Conservation (phyloP, 176 grass and related monocot species). For the Carex littledalei region DNA sequence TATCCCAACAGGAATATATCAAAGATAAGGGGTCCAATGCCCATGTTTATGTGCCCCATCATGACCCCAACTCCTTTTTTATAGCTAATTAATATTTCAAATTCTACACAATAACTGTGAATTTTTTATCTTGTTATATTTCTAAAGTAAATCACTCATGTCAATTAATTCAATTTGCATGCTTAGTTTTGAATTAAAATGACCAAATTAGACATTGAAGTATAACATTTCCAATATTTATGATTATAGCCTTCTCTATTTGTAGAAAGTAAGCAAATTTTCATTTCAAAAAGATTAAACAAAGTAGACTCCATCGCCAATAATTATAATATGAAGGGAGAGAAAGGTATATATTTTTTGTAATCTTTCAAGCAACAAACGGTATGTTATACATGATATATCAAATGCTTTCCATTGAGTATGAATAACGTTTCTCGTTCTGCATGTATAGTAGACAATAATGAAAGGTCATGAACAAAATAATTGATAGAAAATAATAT, state of each 20-base stretch:
- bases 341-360: background rate
- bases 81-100: background rate
- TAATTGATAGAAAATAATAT: conserved; percentile 10
- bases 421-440: background rate
- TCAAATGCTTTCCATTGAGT: background rate
- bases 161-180: background rate
- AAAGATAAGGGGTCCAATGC: background rate
- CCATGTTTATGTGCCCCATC: background rate
- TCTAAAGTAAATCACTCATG: background rate
- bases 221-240: too few species aligned
- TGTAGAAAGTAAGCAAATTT: too few species aligned
- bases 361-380: conserved; percentile 1
- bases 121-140: background rate
- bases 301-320: background rate
- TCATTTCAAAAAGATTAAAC: background rate
- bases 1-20: background rate
- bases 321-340: background rate
- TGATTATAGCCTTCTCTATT: too few species aligned
- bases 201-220: too few species aligned
- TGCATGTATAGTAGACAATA: background rate
- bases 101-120: background rate
- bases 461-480: background rate
- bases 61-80: background rate
- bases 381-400: background rate
- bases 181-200: background rate